phyloP scores from a whole-genome alignment of 805 yeast species.

The Yamadazyma nakazawae region DNA sequence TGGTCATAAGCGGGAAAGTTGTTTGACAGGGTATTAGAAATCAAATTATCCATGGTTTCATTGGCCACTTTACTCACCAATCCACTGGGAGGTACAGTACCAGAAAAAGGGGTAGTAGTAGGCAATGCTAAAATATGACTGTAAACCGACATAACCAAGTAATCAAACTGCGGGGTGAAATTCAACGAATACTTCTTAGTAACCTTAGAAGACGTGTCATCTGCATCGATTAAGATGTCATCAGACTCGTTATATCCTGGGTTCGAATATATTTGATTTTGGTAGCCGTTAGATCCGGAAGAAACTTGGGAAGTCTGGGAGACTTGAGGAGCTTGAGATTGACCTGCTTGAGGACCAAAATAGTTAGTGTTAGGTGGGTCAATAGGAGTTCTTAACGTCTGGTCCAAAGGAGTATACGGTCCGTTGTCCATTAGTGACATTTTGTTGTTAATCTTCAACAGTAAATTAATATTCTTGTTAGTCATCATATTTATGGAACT shows the following conservation, averaged over 20 bases:
- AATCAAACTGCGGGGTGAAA: conserved; percentile 37
- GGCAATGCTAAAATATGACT: conserved; percentile 36
- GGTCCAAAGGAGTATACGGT: conserved; percentile 46
- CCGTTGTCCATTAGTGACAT: conserved; percentile 21
- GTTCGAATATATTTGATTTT: conserved; percentile 22
- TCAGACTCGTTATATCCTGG: conserved; percentile 38
- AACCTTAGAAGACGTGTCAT: conserved; percentile 17
- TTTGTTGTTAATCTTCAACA: conserved; percentile 33
- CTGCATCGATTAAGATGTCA: conserved; percentile 40
- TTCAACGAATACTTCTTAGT: conserved; percentile 31
- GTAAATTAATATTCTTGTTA: conserved; percentile 31
- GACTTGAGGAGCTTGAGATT: conserved; percentile 3
- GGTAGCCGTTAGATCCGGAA: conserved; percentile 2
- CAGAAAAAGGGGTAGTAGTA: conserved; percentile 45
- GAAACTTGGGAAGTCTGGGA: neutral
- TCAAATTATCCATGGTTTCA: conserved; percentile 32
- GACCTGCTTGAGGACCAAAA: conserved; percentile 5
- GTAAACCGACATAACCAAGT: conserved; percentile 33
- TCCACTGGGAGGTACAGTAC: conserved; percentile 43
- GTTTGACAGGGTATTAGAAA: conserved; percentile 16
- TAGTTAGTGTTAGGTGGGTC: conserved; percentile 23
- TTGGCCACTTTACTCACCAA: conserved; percentile 42
- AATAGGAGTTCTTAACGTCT: conserved; percentile 39
- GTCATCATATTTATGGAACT: conserved; percentile 6
- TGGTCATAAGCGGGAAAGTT: conserved; percentile 28